phyloP scores from a whole-genome alignment of 495 filamentous ascomycete genomes.

The Aspergillus egyptiacus region DNA sequence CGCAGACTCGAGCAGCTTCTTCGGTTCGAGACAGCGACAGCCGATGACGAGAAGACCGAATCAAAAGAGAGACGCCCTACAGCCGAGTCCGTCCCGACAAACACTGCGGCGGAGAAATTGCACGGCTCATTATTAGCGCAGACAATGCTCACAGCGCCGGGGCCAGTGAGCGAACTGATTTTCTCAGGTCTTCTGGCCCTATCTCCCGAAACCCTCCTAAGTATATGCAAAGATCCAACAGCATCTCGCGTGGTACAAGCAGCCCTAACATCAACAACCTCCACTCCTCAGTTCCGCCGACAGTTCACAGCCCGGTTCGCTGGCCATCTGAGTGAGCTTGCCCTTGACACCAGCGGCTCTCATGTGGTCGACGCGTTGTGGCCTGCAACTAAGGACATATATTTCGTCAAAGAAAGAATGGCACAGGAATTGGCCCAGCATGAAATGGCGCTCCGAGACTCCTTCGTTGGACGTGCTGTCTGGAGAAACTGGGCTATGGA shows the following conservation, averaged over 20 bases:
- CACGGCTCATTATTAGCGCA: slow-evolving; percentile 64
- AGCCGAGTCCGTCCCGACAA: slow-evolving; percentile 14
- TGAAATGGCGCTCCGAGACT: slow-evolving; percentile 65
- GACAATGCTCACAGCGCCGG: slow-evolving; percentile 55
- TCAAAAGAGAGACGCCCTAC: slow-evolving; percentile 21
- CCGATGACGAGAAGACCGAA: slow-evolving; percentile 29
- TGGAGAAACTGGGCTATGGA: slow-evolving; percentile 95
- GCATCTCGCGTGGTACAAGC: slow-evolving; percentile 67
- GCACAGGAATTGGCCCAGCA: slow-evolving; percentile 55
- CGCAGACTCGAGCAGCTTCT: slow-evolving; percentile 54
- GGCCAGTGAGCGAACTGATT: slow-evolving; percentile 50
- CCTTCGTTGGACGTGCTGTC: slow-evolving; percentile 69
- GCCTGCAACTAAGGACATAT: slow-evolving; percentile 56
- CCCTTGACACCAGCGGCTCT: slow-evolving; percentile 64
- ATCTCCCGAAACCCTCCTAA: slow-evolving; percentile 34
- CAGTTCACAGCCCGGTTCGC: slow-evolving; percentile 56
- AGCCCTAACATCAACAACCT: slow-evolving; percentile 53
- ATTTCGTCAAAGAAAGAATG: slow-evolving; percentile 61
- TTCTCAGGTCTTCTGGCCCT: slow-evolving; percentile 49
- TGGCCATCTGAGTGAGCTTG: slow-evolving; percentile 56
- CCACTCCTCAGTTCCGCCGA: slow-evolving; percentile 53
- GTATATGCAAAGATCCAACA: slow-evolving; percentile 52
- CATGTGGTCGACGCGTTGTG: slow-evolving; percentile 77
- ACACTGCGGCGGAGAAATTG: slow-evolving; percentile 42
- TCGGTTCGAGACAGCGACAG: slow-evolving; percentile 34